Percentiles rank a stretch among this genome's conserved stretches.
phyloP scores from a whole-genome alignment of 1,284 basidiomycete genomes.

The Earliella scabrosa region DNA sequence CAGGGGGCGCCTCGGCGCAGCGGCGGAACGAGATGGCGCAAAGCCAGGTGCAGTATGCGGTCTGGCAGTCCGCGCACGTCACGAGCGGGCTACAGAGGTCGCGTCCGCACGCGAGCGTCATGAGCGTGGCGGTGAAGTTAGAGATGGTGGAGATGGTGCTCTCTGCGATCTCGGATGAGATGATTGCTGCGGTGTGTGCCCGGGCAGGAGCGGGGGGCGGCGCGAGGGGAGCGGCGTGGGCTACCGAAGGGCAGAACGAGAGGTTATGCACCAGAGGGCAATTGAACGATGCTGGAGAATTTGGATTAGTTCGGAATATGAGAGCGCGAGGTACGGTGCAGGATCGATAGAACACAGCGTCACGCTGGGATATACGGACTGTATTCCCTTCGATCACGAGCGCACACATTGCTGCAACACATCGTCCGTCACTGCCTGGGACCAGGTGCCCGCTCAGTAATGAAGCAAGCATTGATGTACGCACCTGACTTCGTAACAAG shows the following conservation, averaged over 20 bases:
- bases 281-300: constrained; percentile 58
- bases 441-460: too few species aligned
- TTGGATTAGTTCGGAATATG: too few species aligned
- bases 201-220: constrained; percentile 43
- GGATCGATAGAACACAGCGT: too few species aligned
- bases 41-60: constrained; percentile 79
- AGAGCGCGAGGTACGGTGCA: too few species aligned
- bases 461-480: constrained; percentile 27
- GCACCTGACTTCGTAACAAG: constrained; percentile 73
- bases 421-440: too few species aligned
- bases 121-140: constrained; percentile 76
- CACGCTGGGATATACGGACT: too few species aligned
- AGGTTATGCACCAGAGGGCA: constrained; percentile 77
- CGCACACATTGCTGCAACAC: too few species aligned
- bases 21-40: constrained; percentile 76
- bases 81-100: constrained; percentile 82
- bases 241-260: constrained; percentile 73
- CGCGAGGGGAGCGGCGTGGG: constrained; percentile 73
- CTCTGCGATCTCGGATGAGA: constrained; percentile 53
- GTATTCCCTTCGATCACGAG: too few species aligned
- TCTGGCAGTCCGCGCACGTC: constrained; percentile 77
- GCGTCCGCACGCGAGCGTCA: constrained; percentile 78
- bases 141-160: constrained; percentile 63
- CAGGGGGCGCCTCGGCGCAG: constrained; percentile 56
- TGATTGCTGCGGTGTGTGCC: constrained; percentile 53